Conservation (phyloP, 1,139 yeast species). For the Debaryomyces subglobosus region DNA sequence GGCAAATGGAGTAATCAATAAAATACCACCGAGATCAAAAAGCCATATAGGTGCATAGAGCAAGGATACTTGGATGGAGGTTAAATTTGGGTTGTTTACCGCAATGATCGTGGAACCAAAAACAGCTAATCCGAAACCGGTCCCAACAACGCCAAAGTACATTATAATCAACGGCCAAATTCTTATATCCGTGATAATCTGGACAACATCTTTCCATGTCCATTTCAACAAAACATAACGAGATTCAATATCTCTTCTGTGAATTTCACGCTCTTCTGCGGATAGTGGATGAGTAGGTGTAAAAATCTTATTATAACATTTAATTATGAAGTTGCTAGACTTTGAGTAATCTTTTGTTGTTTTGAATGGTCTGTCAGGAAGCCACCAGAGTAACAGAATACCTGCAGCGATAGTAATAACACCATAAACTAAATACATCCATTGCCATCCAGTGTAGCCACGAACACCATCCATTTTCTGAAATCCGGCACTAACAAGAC, state of each 20-base stretch:
- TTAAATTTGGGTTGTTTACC: constrained; percentile 61
- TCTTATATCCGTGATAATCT: constrained; percentile 63
- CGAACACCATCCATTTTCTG: constrained; percentile 75
- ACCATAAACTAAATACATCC: constrained; percentile 84
- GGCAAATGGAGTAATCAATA: constrained; percentile 77
- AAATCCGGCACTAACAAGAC: constrained; percentile 84
- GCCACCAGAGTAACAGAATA: constrained; percentile 73
- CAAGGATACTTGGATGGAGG: constrained; percentile 71
- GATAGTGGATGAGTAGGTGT: constrained; percentile 56
- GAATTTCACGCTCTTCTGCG: constrained; percentile 56
- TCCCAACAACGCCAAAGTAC: constrained; percentile 93
- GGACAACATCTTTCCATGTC: constrained; percentile 61
- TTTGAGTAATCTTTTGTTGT: constrained; percentile 15
- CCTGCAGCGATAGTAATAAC: constrained; percentile 70
- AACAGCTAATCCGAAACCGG: constrained; percentile 83
- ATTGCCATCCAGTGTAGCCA: constrained; percentile 83
- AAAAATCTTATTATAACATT: constrained; percentile 27
- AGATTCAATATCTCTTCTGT: constrained; percentile 63
- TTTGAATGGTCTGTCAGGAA: constrained; percentile 67
- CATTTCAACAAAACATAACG: constrained; percentile 48
- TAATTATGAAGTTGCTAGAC: constrained; percentile 17
- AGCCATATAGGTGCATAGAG: constrained; percentile 90
- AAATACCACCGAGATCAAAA: constrained; percentile 79
- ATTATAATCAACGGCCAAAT: constrained; percentile 82
- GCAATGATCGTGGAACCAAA: constrained; percentile 83